Conservation (phyloP, 2,329 filamentous ascomycete species). For the Anisogramma anomala region DNA sequence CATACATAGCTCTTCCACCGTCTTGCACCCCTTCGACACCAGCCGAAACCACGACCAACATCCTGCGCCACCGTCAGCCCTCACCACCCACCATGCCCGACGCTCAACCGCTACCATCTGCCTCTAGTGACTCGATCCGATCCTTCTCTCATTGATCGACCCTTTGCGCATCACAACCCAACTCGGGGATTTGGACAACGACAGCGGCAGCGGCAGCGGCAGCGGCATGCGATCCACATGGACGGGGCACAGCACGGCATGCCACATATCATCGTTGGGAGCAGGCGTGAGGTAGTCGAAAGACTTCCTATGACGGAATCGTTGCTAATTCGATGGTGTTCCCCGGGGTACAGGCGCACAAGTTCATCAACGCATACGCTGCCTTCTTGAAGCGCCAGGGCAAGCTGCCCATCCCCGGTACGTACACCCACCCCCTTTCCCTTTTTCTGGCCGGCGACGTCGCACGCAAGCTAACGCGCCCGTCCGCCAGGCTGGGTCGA, state of each 20-base stretch:
- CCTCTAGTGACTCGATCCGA: conserved; percentile 1
- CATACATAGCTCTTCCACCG: conserved; percentile 21
- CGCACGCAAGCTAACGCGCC: conserved; percentile 1
- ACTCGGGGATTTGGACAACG: too few relatives aligned
- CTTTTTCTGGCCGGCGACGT: neutral
- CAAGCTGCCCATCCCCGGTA: conserved; percentile 84
- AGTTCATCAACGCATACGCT: conserved; percentile 79
- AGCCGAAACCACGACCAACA: neutral
- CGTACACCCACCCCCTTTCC: conserved; percentile 24
- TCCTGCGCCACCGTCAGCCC: neutral
- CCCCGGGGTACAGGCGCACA: conserved; percentile 55
- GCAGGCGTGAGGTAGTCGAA: conserved; percentile 63
- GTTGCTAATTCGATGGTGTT: conserved; percentile 47
- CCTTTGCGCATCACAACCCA: conserved; percentile 5
- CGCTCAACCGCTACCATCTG: conserved; percentile 6
- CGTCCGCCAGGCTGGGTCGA: conserved; percentile 76
- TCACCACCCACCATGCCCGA: conserved; percentile 1
- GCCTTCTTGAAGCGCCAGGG: conserved; percentile 90
- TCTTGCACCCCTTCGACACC: conserved; percentile 13
- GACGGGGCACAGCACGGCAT: conserved; percentile 20
- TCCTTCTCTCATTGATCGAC: neutral
- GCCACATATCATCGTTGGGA: conserved; percentile 25
- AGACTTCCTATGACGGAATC: conserved; percentile 64
- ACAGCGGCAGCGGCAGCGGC: too few relatives aligned
- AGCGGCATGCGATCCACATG: conserved; percentile 12